Base-by-base conservation (phyloP, 2,329 filamentous ascomycete genomes). In the Aspergillus cejpii region DNA sequence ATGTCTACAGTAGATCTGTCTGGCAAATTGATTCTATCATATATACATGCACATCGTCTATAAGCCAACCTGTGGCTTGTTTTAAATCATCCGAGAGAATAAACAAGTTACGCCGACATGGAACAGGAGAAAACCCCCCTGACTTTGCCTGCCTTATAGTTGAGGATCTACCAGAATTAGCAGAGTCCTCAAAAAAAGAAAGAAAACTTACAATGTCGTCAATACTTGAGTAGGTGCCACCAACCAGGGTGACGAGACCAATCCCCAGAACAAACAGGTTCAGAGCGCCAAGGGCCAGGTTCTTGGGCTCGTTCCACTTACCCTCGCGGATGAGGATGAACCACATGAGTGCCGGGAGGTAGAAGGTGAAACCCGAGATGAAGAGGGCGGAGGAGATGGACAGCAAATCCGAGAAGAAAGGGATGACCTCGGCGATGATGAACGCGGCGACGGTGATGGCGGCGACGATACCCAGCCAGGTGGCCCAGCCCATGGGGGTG, bases 281-380 rank as follows among this genome's bases (percentile, higher is more conserved):
- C 47, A 91, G 60, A 0, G 59, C 44, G 3, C 70, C 66, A n/a
- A 81, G 74, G 34, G 79, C 77, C 6, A 78, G 37, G 41, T 71
- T 74, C 27, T 76, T 74, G 14, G 44, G 51, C 11, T 52, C 45
- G 14, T 45, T 52, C 58, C 57, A 62, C 5, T 41, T 44, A 8
- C 60, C 60, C 48, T 62, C 54, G 6, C 55, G 54, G 20, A 63
- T 44, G 17, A 63, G 52, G 12, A 57, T 53, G 44, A 62, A 62
- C 59, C 59, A 63, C 59, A 62, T 58, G 48, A 68, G 67, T 27
- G 77, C 77, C 1, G 74, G 68, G 26, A 81, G 57, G 38, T 77
- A 94, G 72, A 92, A 94, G 61, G 91, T 91, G 73, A 94, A 94
- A 41, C 88, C 88, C 56, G 83, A 87, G 66, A 92, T 85, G 59